Conservation (phyloP, 768 basidiomycete species). For the Lactifluus hygrophoroides region DNA sequence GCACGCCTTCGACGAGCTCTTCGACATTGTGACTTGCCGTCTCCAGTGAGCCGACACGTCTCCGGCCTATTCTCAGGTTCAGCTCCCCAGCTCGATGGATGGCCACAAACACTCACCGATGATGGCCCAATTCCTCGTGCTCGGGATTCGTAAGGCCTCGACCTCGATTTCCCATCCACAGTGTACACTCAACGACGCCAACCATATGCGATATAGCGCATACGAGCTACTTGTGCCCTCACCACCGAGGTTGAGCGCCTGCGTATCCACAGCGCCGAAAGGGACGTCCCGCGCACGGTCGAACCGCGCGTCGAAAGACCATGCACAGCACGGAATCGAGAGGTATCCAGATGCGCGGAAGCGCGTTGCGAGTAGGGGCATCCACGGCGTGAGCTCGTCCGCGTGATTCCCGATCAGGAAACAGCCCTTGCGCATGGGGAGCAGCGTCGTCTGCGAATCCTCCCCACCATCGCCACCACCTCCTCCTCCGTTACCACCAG, state of each 20-base stretch:
- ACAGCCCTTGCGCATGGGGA: constrained; percentile 37
- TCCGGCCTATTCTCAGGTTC: constrained; percentile 25
- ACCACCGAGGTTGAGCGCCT: constrained; percentile 51
- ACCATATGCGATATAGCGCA: constrained; percentile 78
- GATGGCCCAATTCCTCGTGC: constrained; percentile 89
- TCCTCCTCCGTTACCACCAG: too few relatives aligned
- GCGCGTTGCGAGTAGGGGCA: constrained; percentile 70
- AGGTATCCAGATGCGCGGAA: constrained; percentile 57
- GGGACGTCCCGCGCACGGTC: constrained; percentile 37
- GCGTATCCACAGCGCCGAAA: constrained; percentile 24
- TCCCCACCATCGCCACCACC: too few relatives aligned
- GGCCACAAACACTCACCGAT: constrained; percentile 43
- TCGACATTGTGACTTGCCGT: constrained; percentile 38
- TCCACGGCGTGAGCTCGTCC: constrained; percentile 94
- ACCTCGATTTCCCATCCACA: constrained; percentile 86
- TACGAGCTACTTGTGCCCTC: constrained; percentile 62
- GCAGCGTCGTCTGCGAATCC: constrained; percentile 20
- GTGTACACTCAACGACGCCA: constrained; percentile 59
- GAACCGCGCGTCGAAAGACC: constrained; percentile 64
- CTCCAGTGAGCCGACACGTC: constrained; percentile 25
- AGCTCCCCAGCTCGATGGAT: neutral
- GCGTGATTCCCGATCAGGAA: constrained; percentile 95
- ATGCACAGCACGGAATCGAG: constrained; percentile 88
- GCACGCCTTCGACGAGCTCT: constrained; percentile 47
- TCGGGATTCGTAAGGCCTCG: constrained; percentile 83